Evolutionary conservation across 2,329 filamentous ascomycete genomes (phyloP).

Genomic region (Hysterium pulicare): DNA sequence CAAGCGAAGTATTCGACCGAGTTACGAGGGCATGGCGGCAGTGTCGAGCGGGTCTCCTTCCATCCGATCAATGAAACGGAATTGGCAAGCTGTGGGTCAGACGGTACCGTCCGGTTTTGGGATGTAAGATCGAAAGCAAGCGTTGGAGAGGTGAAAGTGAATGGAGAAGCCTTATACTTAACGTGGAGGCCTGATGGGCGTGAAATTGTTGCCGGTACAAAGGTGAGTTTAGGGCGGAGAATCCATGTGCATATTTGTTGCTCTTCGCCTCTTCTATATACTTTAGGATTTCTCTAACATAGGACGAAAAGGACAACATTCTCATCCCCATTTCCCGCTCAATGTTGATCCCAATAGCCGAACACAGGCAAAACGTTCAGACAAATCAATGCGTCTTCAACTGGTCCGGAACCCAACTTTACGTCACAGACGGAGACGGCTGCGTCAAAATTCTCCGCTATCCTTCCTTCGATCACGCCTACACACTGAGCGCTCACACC

Average conservation of each 20-base stretch:
- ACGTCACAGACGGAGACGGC: constrained; percentile 69
- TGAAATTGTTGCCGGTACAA: constrained; percentile 68
- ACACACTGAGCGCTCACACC: constrained; percentile 68
- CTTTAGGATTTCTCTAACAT: neutral
- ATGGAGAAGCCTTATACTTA: constrained; percentile 65
- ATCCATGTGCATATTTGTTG: neutral
- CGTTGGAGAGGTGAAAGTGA: constrained; percentile 62
- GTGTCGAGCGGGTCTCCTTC: constrained; percentile 73
- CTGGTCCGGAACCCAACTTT: constrained; percentile 68
- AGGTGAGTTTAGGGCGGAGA: constrained; percentile 52
- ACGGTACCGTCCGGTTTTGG: constrained; percentile 76
- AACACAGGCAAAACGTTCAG: constrained; percentile 60
- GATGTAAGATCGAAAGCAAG: constrained; percentile 71
- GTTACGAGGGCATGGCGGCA: constrained; percentile 62
- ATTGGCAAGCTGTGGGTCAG: constrained; percentile 69
- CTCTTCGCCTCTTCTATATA: neutral
- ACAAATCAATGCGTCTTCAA: constrained; percentile 74
- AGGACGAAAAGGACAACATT: constrained; percentile 53
- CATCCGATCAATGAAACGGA: constrained; percentile 75
- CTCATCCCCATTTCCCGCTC: constrained; percentile 62
- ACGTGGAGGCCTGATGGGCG: constrained; percentile 71
- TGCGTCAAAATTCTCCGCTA: constrained; percentile 62
- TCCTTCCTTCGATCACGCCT: constrained; percentile 41
- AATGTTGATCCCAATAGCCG: constrained; percentile 53
- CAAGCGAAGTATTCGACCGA: constrained; percentile 73